Conservation (phyloP, 148 eudicot species). For the Diospyros lotus region DNA sequence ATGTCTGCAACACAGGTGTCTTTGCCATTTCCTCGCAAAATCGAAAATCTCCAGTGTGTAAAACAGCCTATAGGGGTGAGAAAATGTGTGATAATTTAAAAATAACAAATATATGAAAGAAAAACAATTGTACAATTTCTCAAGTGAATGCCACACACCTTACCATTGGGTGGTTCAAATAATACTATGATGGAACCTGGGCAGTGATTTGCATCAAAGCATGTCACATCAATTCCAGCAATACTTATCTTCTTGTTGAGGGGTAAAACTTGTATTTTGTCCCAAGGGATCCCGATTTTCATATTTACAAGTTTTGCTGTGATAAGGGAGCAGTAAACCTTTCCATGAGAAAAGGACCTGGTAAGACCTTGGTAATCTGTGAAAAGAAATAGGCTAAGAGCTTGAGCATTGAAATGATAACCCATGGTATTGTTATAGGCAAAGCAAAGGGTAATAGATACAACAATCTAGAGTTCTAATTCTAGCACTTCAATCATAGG, state of each 20-base stretch:
- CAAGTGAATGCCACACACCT: constrained; percentile 47
- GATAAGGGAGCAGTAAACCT: constrained; percentile 74
- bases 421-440: neutral
- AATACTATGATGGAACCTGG: constrained; percentile 83
- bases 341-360: constrained; percentile 81
- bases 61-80: constrained; percentile 55
- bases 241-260: constrained; percentile 62
- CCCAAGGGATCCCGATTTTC: constrained; percentile 86
- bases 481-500: neutral
- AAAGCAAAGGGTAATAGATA: constrained; percentile 7
- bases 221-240: constrained; percentile 76
- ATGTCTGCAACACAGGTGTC: constrained; percentile 32
- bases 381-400: constrained; percentile 8
- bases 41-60: constrained; percentile 96
- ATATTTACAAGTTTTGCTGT: constrained; percentile 84
- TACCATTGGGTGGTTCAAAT: constrained; percentile 85
- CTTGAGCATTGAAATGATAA: neutral
- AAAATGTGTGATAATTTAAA: constrained; percentile 9
- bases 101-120: constrained; percentile 3
- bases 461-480: neutral
- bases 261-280: constrained; percentile 64
- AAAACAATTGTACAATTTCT: neutral
- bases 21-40: constrained; percentile 64
- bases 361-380: constrained; percentile 94
- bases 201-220: constrained; percentile 98